Base-by-base conservation (phyloP, 768 basidiomycete genomes). In the Albatrellus ellisii region DNA sequence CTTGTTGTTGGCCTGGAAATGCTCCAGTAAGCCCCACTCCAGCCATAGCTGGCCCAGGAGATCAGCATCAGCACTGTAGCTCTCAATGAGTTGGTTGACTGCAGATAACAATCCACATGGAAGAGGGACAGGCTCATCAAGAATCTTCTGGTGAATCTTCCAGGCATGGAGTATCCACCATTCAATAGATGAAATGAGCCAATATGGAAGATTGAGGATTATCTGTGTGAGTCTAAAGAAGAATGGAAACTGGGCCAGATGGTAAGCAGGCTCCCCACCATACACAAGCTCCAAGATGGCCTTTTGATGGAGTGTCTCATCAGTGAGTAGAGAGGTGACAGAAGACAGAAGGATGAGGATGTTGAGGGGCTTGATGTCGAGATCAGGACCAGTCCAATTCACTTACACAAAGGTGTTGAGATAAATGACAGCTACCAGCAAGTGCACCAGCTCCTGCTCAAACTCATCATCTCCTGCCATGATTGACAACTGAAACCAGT, bases 351-450 rank as follows among this genome's bases (percentile, higher is more conserved):
- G 50, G 24, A 59, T 35, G 53, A 69, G 54, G 36, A 67, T 39
- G 26, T 63, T 64, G 50, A 61, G 51, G 36, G 69, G 56, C 47
- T 60, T 58, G 47, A 91, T 58, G 45, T 76, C 63, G 32, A 95
- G 70, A 52, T 83, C 72, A 2, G 95, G 94, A 4, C 95, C 95
- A 0, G 91, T 97, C 90, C 90, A 99, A 60, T 99, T 99, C 21
- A 67, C 69, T 58, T 99, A 95, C 4, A 91, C 67, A 63, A 92
- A 99, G 0, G 86, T 76, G 49, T 95, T 88, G 20, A 97, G 67
- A 47, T 79, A 81, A 6, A 89, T 78, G 8, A 94, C 68, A 0
- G 76, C 87, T 8, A 89, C 49, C 9, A 73, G 58, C 29, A 98
- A 64, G 22, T 68, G 70, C 27, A 68, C 45, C 15, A 79, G 52